Evolutionary conservation across 805 yeast genomes (phyloP).

Genomic region (Suhomyces emberorum): DNA sequence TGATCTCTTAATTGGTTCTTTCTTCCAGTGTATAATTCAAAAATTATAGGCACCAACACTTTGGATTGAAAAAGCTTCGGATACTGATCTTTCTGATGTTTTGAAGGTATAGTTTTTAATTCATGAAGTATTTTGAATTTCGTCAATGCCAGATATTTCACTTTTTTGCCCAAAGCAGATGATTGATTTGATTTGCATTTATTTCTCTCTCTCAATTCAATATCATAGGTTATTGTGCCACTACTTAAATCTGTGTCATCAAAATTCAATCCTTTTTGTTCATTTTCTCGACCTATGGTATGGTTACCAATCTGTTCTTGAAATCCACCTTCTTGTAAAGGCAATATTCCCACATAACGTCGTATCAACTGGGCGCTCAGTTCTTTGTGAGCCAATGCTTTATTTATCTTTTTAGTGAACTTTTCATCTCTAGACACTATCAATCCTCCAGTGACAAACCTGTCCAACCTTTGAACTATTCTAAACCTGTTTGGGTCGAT

Average conservation of each 20-base stretch:
- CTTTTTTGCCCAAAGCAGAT: neutral
- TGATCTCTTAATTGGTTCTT: constrained; percentile 27
- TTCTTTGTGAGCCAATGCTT: constrained; percentile 7
- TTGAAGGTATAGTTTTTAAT: constrained; percentile 6
- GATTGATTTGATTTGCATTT: neutral
- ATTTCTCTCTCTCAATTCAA: neutral
- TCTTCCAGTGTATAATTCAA: constrained; percentile 21
- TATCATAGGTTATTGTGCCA: neutral
- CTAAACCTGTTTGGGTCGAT: constrained; percentile 10
- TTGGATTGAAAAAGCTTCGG: constrained; percentile 13
- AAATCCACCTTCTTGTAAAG: constrained; percentile 1
- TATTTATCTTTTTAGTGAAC: constrained; percentile 11
- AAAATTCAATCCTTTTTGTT: neutral
- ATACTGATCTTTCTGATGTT: constrained; percentile 6
- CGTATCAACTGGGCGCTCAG: constrained; percentile 7
- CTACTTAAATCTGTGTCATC: neutral
- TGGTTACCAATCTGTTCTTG: constrained; percentile 3
- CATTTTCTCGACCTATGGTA: neutral
- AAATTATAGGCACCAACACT: constrained; percentile 14
- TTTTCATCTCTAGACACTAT: constrained; percentile 17
- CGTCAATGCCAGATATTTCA: constrained; percentile 12
- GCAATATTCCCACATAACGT: constrained; percentile 18
- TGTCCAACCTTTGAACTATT: constrained; percentile 20
- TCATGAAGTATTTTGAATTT: constrained; percentile 15
- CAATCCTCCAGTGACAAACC: constrained; percentile 24